These are phyloP conservation scores for Juglanconis oblonga DNA, from an alignment of 2,329 filamentous ascomycete genomes.

Conservation along the genomic window DNA sequence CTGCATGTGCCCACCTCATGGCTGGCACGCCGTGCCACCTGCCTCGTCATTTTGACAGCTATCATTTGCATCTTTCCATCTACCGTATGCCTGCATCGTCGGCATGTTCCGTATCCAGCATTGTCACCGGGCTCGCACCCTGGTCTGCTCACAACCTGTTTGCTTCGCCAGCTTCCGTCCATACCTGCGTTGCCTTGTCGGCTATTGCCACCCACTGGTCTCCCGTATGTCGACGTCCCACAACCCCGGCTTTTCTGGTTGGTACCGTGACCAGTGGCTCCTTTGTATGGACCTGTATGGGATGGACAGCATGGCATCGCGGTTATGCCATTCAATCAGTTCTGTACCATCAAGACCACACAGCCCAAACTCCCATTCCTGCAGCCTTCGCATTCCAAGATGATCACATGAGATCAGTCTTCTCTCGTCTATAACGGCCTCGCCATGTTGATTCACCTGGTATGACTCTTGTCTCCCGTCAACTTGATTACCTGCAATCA, in stretches of 20 bases:
- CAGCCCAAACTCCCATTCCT: background rate
- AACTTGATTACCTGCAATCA: conserved; percentile 14
- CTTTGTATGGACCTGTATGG: background rate
- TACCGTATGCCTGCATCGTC: background rate
- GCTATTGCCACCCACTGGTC: background rate
- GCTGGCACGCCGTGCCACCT: conserved; percentile 6
- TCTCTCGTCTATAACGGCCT: background rate
- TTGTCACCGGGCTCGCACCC: background rate
- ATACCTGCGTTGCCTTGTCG: background rate
- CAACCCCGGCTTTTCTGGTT: too few species aligned
- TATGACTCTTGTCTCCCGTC: conserved; percentile 16
- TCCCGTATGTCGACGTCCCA: background rate
- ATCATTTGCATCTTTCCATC: background rate
- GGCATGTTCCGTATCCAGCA: background rate
- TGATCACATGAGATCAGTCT: conserved; percentile 1
- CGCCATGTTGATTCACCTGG: conserved; percentile 11
- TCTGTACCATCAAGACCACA: background rate
- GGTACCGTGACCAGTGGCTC: too few species aligned
- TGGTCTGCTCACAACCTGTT: background rate
- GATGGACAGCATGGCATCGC: background rate
- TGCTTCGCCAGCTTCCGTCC: background rate
- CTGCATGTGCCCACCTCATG: background rate
- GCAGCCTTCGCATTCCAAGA: background rate
- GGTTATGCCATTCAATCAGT: background rate
- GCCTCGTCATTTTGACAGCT: conserved; percentile 4